Conservation (phyloP, 164 flowering plant species). For the Kalanchoe fedtschenkoi region DNA sequence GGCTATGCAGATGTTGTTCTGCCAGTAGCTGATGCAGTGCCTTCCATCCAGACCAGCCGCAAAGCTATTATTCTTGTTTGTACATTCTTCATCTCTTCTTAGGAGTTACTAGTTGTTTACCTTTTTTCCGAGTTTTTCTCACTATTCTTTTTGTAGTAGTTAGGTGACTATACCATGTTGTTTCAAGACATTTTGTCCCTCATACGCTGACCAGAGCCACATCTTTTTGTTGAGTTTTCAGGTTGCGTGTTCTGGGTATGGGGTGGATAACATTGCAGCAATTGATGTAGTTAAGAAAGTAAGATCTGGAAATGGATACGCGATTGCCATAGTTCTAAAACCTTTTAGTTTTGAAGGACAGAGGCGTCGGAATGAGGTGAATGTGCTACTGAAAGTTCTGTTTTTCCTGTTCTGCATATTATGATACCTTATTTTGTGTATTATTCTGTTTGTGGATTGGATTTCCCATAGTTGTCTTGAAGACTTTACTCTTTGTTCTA, state of each 20-base stretch:
- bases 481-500: neutral
- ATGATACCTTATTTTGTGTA: neutral
- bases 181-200: neutral
- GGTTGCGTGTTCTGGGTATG: slow-evolving; percentile 91
- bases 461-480: neutral
- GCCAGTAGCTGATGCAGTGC: slow-evolving; percentile 30
- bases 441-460: neutral
- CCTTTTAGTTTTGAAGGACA: slow-evolving; percentile 94
- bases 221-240: slow-evolving; percentile 10
- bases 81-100: slow-evolving; percentile 47
- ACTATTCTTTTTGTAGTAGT: too few species aligned
- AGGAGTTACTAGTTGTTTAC: neutral
- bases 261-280: slow-evolving; percentile 44
- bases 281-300: slow-evolving; percentile 41
- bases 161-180: too few species aligned
- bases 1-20: slow-evolving; percentile 30
- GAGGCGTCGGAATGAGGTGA: slow-evolving; percentile 82
- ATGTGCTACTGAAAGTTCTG: neutral
- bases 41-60: slow-evolving; percentile 20
- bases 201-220: neutral
- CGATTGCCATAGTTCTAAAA: slow-evolving; percentile 50
- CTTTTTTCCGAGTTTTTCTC: too few species aligned
- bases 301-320: slow-evolving; percentile 47
- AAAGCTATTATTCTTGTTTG: slow-evolving; percentile 87
- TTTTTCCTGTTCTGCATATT: neutral